These are phyloP conservation scores for Blastobotrys proliferans DNA, from an alignment of 1,139 yeast species.

Conservation along the genomic window DNA sequence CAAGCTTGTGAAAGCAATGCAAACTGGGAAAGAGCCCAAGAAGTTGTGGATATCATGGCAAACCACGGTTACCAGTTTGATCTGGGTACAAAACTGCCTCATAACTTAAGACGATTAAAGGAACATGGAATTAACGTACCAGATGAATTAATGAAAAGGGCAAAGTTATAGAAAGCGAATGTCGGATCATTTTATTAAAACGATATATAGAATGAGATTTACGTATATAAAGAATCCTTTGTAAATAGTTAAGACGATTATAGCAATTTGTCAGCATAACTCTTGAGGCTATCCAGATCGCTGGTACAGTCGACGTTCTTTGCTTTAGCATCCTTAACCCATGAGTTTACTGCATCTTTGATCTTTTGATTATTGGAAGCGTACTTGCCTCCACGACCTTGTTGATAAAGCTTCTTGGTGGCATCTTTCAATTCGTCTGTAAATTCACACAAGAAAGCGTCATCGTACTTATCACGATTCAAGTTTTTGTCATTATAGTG, in stretches of 20 bases:
- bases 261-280: background rate
- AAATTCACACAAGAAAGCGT: conserved; percentile 6
- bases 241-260: too few relatives aligned
- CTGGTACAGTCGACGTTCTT: conserved; percentile 1
- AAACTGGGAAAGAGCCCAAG: conserved; percentile 38
- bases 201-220: background rate
- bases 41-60: conserved; percentile 35
- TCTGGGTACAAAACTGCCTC: conserved; percentile 13
- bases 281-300: background rate
- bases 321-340: background rate
- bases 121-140: conserved; percentile 12
- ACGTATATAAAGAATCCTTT: background rate
- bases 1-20: conserved; percentile 40
- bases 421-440: conserved; percentile 4
- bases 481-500: conserved; percentile 6
- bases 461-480: conserved; percentile 4
- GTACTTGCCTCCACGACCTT: background rate
- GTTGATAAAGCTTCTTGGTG: background rate
- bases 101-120: conserved; percentile 4
- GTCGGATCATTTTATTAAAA: background rate
- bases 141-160: conserved; percentile 6
- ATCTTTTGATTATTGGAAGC: background rate
- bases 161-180: background rate
- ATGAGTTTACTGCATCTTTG: background rate
- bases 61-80: conserved; percentile 16